phyloP scores from a whole-genome alignment of 441 rosid species.

The Adansonia gregorii region DNA sequence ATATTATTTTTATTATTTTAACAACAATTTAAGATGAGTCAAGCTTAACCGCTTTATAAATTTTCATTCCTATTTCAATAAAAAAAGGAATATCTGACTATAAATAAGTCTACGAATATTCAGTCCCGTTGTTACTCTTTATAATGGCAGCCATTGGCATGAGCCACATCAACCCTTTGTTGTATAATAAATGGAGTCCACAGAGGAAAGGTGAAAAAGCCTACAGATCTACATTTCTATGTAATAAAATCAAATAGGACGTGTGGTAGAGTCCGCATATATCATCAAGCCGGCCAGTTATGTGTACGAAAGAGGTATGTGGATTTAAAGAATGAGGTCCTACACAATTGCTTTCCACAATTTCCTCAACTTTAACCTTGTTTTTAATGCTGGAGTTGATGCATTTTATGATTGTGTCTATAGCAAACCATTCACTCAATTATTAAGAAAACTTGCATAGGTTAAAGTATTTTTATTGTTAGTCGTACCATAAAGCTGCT shows the following conservation, averaged over 20 bases:
- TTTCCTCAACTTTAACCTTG: background rate
- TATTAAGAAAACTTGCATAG: background rate
- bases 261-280: conserved; percentile 31
- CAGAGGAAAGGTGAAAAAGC: conserved; percentile 5
- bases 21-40: too few relatives aligned
- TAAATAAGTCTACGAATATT: too few relatives aligned
- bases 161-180: conserved; percentile 1
- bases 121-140: background rate
- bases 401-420: background rate
- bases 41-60: too few relatives aligned
- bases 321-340: conserved; percentile 21
- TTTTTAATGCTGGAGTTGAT: background rate
- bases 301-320: conserved; percentile 8
- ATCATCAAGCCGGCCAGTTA: background rate
- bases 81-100: too few relatives aligned
- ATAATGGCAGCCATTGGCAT: background rate
- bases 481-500: conserved; percentile 11
- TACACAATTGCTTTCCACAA: conserved; percentile 13
- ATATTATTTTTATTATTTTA: too few relatives aligned
- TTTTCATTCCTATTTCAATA: too few relatives aligned
- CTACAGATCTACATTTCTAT: background rate
- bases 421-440: background rate
- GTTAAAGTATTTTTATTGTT: background rate
- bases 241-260: conserved; percentile 14
- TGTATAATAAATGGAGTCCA: conserved; percentile 14